A percentile compares a stretch with the other conserved stretches of the same genome.
phyloP scores from a whole-genome alignment of 1,284 basidiomycete genomes.

The Rhodotorula glutinis region DNA sequence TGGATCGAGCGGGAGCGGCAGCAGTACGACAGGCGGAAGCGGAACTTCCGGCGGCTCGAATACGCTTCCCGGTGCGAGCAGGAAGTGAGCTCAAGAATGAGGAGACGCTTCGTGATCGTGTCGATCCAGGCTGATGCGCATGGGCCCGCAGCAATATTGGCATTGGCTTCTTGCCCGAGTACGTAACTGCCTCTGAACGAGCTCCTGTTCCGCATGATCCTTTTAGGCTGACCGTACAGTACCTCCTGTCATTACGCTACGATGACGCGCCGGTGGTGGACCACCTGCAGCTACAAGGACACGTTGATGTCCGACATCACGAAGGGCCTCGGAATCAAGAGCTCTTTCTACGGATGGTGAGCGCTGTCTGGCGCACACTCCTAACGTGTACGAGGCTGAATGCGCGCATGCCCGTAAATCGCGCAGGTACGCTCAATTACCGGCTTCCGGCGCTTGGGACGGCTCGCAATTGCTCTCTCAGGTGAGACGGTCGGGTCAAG shows the following conservation, averaged over 20 bases:
- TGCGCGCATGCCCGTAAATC: no score
- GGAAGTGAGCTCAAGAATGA: slow-evolving; percentile 4
- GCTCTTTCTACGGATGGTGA: slow-evolving; percentile 24
- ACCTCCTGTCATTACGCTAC: no score
- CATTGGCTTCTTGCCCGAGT: slow-evolving; percentile 30
- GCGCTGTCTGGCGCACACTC: no score
- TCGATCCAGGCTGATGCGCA: no score
- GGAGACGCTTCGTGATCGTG: no score
- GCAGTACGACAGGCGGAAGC: no score
- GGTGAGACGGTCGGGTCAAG: not conserved
- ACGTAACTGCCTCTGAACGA: not conserved
- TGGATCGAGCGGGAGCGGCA: not conserved
- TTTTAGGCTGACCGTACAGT: no score
- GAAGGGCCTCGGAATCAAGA: slow-evolving; percentile 16
- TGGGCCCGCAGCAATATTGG: slow-evolving; percentile 13
- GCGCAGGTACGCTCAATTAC: slow-evolving; percentile 18
- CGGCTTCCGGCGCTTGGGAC: slow-evolving; percentile 25
- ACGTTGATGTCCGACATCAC: slow-evolving; percentile 23
- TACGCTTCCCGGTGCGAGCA: not conserved
- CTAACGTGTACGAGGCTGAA: no score
- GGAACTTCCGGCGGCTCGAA: not conserved
- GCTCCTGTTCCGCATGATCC: no score
- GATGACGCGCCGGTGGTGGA: not conserved
- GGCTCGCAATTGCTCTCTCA: slow-evolving; percentile 14
- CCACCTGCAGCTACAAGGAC: slow-evolving; percentile 7